phyloP scores from a whole-genome alignment of 2,329 filamentous ascomycete genomes.

The Beauveria bassiana region DNA sequence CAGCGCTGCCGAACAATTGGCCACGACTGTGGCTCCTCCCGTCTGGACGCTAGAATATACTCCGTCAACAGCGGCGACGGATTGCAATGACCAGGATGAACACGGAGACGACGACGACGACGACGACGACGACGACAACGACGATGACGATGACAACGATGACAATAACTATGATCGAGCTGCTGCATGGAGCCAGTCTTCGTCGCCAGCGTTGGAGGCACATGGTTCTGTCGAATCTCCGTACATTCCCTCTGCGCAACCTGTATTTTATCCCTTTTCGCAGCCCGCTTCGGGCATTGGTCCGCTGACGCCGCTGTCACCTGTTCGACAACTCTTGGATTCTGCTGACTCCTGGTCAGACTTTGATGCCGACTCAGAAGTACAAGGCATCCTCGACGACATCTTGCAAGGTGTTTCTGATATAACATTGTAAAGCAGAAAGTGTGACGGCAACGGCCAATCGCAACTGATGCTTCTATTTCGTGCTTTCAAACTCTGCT shows the following conservation, averaged over 20 bases:
- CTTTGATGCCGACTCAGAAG: background rate
- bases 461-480: background rate
- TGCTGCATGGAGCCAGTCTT: background rate
- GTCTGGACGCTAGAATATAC: background rate
- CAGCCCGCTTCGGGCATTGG: background rate
- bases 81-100: background rate
- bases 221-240: background rate
- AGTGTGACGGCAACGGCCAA: too few relatives aligned
- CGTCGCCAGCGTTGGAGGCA: background rate
- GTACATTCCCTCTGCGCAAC: constrained; percentile 10
- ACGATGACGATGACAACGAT: background rate
- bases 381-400: background rate
- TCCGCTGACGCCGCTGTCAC: constrained; percentile 2
- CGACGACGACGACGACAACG: background rate
- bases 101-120: background rate
- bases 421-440: background rate
- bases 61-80: background rate
- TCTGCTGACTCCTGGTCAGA: background rate
- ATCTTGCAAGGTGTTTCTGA: background rate
- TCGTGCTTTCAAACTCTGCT: background rate
- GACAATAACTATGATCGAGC: background rate
- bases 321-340: background rate
- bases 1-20: too few relatives aligned
- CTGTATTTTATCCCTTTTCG: constrained; percentile 8
- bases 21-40: background rate